Base-by-base conservation (phyloP, 805 yeast genomes). In the Pichia pseudocactophila region DNA sequence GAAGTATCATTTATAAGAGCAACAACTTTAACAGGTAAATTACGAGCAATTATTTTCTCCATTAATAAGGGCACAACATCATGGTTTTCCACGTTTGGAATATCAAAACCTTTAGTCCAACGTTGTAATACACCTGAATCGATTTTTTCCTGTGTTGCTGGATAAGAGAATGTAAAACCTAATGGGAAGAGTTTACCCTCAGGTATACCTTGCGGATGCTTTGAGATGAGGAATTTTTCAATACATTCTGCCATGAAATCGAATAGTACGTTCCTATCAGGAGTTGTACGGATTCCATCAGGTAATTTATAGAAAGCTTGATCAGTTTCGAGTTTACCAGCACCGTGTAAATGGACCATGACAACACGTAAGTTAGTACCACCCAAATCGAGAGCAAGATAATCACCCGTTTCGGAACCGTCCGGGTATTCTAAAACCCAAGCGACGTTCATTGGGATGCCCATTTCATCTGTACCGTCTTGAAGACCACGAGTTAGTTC, bases 61-160 rank as follows among this genome's bases (percentile, higher is more conserved):
- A 82, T 92, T 56, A 92, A 74, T 81, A 90, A 69, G 48, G 95
- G 95, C 41, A 84, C 96, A 45, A 90, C 97, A 59, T 92, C 96
- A 44, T 84, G 74, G 50, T 97, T 97, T 69, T 92, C 98, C 43
- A 92, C 97, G 49, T 84, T 85, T 42, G 80, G 86, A 54, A 92
- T 88, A 64, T 92, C 96, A 67, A 85, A 92, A 51, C 98, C 98
- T 70, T 92, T 92, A 50, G 98, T 92, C 98, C 98, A 92, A 65
- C 95, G 78, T 72, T 89, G 96, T 62, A 90, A 74, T 46, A 85
- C 63, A 64, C 98, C 98, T 51, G 77, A 72, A 68, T 85, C 80
- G 61, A 92, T 87, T 50, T 80, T 81, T 50, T 69, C 62, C 68
- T 92, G 98, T 30, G 82, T 68, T 39, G 84, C 83, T 25, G 98